Percentiles rank a stretch among this genome's conserved stretches.
Conservation (phyloP, 306 rosid genomes). For the Lathyrus aphaca region DNA sequence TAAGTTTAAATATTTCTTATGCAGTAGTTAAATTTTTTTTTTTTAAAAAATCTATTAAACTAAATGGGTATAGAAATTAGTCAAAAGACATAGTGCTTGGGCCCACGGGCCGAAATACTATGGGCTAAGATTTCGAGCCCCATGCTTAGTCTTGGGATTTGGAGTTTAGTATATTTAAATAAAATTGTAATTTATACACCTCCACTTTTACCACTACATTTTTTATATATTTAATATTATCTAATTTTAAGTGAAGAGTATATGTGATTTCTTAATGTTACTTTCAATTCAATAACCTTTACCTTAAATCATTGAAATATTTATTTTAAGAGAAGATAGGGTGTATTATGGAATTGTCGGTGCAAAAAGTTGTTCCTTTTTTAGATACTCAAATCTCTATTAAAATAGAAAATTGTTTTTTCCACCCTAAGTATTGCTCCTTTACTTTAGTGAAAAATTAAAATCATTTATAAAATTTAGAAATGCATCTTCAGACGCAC, state of each 20-base stretch:
- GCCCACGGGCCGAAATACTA: neutral
- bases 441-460: too few relatives aligned
- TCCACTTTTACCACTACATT: neutral
- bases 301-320: too few relatives aligned
- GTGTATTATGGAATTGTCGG: too few relatives aligned
- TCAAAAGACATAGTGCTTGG: neutral
- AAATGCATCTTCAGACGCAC: too few relatives aligned
- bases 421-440: too few relatives aligned
- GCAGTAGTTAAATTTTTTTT: too few relatives aligned
- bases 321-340: too few relatives aligned
- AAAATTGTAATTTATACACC: neutral
- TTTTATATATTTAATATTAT: neutral
- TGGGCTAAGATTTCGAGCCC: slow-evolving; percentile 19
- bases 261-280: too few relatives aligned
- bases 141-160: neutral
- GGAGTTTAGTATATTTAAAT: neutral
- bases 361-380: too few relatives aligned
- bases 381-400: too few relatives aligned
- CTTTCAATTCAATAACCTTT: neutral
- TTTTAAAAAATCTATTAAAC: neutral
- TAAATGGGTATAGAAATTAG: neutral
- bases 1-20: neutral
- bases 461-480: too few relatives aligned
- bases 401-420: too few relatives aligned
- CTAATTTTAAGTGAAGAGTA: neutral